Percentiles rank a stretch among this genome's conserved stretches.
These are phyloP conservation scores for Aureobasidium pullulans DNA, from an alignment of 2,329 filamentous ascomycete species.

Conservation along the genomic window DNA sequence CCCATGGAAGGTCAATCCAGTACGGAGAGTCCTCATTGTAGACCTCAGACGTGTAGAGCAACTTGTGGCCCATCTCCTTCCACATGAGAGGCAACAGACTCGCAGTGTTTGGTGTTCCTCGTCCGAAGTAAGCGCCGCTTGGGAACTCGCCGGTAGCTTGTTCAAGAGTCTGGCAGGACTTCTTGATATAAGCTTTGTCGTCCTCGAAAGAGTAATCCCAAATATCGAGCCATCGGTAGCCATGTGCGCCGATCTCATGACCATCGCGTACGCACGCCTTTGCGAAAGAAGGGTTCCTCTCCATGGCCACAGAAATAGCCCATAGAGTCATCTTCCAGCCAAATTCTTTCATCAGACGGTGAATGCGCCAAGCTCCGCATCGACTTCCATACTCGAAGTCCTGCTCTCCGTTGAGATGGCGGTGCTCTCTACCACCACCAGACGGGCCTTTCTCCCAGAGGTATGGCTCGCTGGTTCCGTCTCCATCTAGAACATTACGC, in stretches of 20 bases:
- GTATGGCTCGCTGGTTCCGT: conserved; percentile 32
- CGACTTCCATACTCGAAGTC: conserved; percentile 45
- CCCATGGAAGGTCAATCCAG: conserved; percentile 47
- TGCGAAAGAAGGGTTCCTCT: conserved; percentile 35
- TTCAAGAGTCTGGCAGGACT: conserved; percentile 35
- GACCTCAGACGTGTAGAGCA: conserved; percentile 44
- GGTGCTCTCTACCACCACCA: conserved; percentile 31
- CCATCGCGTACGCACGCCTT: conserved; percentile 34
- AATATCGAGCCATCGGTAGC: conserved; percentile 38
- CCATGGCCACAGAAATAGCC: conserved; percentile 34
- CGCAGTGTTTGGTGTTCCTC: conserved; percentile 38
- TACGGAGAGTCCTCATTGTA: conserved; percentile 52
- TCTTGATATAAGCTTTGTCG: conserved; percentile 42
- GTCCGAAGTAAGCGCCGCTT: conserved; percentile 44
- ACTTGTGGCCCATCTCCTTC: conserved; percentile 45
- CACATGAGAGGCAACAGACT: conserved; percentile 43
- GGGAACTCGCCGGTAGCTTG: conserved; percentile 40
- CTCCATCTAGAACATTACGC: conserved; percentile 32
- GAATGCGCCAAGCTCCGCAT: conserved; percentile 33
- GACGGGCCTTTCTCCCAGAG: conserved; percentile 32
- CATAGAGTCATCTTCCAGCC: conserved; percentile 38
- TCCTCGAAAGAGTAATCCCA: conserved; percentile 37
- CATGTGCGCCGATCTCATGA: conserved; percentile 37
- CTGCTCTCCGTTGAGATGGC: conserved; percentile 40
- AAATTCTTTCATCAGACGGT: conserved; percentile 36